A percentile compares a stretch with the other conserved stretches of the same genome.
Evolutionary conservation across 2,329 filamentous ascomycete genomes (phyloP).

Genomic region (Verticillium albo-atrum): DNA sequence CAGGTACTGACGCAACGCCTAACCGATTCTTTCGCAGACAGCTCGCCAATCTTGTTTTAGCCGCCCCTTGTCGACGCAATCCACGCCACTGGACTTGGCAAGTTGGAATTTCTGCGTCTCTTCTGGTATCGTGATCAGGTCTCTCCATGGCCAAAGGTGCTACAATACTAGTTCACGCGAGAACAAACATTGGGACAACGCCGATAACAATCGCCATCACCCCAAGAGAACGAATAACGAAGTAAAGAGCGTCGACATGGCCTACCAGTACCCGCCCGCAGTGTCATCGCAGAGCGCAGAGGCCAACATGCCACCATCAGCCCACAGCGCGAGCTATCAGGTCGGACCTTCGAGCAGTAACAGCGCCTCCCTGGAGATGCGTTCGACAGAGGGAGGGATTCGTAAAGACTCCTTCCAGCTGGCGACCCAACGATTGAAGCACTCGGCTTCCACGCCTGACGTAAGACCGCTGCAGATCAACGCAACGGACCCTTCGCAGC

Average conservation of each 20-base stretch:
- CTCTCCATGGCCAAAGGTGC: background rate
- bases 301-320: constrained; percentile 34
- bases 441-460: constrained; percentile 46
- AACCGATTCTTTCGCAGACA: background rate
- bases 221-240: constrained; percentile 26
- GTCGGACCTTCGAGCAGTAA: background rate
- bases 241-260: constrained; percentile 34
- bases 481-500: constrained; percentile 26
- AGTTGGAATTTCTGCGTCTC: constrained; percentile 21
- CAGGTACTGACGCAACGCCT: constrained; percentile 2
- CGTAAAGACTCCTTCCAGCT: constrained; percentile 31
- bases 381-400: background rate
- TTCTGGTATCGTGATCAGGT: background rate
- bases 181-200: background rate
- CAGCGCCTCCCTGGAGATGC: background rate
- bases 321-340: constrained; percentile 19
- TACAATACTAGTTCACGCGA: background rate
- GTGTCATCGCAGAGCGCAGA: constrained; percentile 33
- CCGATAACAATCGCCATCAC: constrained; percentile 8
- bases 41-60: constrained; percentile 2
- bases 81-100: constrained; percentile 15
- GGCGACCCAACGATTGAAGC: constrained; percentile 36
- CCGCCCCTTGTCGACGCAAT: background rate
- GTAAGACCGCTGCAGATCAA: constrained; percentile 35
- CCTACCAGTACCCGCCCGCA: constrained; percentile 43